These are phyloP conservation scores for Triadica sebifera DNA, from an alignment of 345 rosid genomes.

Conservation along the genomic window DNA sequence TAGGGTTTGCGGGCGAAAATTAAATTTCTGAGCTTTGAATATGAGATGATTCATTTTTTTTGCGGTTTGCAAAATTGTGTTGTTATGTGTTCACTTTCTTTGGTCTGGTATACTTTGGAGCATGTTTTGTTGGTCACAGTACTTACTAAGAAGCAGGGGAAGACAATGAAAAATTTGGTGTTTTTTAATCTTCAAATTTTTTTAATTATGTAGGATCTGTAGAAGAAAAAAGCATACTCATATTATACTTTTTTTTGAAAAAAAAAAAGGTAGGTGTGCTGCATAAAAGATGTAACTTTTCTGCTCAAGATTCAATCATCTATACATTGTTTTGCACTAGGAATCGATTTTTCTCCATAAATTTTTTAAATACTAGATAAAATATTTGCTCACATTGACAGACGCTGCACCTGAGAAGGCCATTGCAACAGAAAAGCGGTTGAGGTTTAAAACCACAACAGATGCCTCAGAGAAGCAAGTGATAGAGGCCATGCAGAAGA, in stretches of 20 bases:
- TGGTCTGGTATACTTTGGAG: not conserved
- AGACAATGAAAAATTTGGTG: too few species aligned
- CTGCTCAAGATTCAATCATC: not conserved
- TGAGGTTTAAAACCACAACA: constrained; percentile 84
- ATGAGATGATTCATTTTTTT: not conserved
- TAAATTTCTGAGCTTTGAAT: not conserved
- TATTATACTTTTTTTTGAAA: not conserved
- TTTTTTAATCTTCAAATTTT: not conserved
- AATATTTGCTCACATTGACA: constrained; percentile 16
- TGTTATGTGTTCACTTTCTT: not conserved
- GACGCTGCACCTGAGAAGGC: constrained; percentile 38
- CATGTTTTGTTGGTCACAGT: not conserved
- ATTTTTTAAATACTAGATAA: not conserved
- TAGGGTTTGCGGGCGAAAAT: not conserved
- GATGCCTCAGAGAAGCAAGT: constrained; percentile 86
- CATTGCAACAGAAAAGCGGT: constrained; percentile 30
- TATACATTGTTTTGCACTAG: not conserved
- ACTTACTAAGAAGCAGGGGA: too few species aligned
- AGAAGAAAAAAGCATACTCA: not conserved
- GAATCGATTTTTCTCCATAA: not conserved
- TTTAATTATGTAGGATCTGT: not conserved
- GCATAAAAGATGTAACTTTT: not conserved
- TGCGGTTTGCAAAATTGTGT: not conserved
- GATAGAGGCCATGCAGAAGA: constrained; percentile 89
- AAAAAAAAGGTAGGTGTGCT: not conserved